Percentiles rank a stretch among this genome's conserved stretches.
Conservation (phyloP, 139 green algal species). For the Gonium pectorale region DNA sequence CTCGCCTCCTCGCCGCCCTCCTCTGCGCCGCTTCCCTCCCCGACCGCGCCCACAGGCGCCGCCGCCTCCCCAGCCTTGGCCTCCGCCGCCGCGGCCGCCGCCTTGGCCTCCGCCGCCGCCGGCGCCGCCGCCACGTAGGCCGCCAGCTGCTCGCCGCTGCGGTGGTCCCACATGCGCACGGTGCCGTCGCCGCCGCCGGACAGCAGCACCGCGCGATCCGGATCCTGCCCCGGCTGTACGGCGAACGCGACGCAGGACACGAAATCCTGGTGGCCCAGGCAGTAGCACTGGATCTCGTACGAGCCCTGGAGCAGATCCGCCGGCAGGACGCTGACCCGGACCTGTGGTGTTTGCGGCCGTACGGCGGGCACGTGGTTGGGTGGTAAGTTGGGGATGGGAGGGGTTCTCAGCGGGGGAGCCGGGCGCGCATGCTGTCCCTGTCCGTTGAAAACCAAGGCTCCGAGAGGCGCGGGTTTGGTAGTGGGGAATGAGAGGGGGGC, state of each 20-base stretch:
- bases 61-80: not conserved
- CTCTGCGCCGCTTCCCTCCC: not conserved
- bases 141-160: constrained; percentile 55
- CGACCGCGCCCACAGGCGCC: too few species aligned
- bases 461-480: too few species aligned
- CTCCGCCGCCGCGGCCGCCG: not conserved
- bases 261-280: constrained; percentile 86
- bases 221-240: not conserved
- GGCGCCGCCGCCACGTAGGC: constrained; percentile 50
- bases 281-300: constrained; percentile 88
- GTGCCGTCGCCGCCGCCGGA: constrained; percentile 80
- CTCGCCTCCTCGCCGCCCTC: not conserved
- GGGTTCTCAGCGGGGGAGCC: too few species aligned
- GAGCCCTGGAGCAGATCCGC: constrained; percentile 62
- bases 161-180: constrained; percentile 74
- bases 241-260: constrained; percentile 75
- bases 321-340: constrained; percentile 49
- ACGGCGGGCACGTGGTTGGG: too few species aligned
- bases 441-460: too few species aligned
- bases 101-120: not conserved
- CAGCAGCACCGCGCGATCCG: constrained; percentile 57
- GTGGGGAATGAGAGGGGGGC: too few species aligned
- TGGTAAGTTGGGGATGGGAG: too few species aligned
- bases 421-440: too few species aligned
- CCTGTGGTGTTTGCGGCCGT: too few species aligned